Evolutionary conservation across 768 basidiomycete genomes (phyloP), one percentile per base, ranked within the genome.

Genomic region (Tulasnella sp.): DNA sequence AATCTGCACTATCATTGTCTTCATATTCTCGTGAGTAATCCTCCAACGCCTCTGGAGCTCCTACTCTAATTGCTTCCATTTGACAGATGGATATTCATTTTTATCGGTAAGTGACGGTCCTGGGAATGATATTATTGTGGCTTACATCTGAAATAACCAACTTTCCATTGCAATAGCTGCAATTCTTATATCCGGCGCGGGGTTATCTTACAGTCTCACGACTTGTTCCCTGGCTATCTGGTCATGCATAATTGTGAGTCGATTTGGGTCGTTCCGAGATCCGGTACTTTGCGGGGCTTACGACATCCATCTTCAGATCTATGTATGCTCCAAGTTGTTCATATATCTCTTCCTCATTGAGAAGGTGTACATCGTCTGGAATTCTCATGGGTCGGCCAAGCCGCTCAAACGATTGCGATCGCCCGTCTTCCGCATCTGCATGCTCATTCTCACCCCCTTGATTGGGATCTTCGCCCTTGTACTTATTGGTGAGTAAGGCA

Each of bases 271-370:
- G 27, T 48, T 8, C n/a, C 6, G 16, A 31, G 7, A 20, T 5
- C 31, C 27, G 4, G 19, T 22, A 22, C 19, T 37, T 16, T 27
- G 25, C n/a, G 29, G 9, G 19, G n/a, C 15, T 15, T 16, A 9
- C 31, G 24, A 19, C 25, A 4, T 5, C 8, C 41, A 13, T 31
- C 1, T 10, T 15, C 31, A 48, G 52, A 33, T 45, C 8, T 56
- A 56, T 20, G 54, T 51, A 1, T 19, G 31, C 49, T 43, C 39
- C 50, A 56, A 56, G 29, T 29, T 56, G 25, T 37, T 56, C 32
- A 56, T 56, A 34, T 56, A 56, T 37, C 24, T 56, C 12, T 53
- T 56, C 34, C 50, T 56, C 13, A 43, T 51, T 24, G 54, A 56
- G 34, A 56, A 56, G 34, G 54, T 53, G 15, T 37, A 44, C 32